phyloP scores from a whole-genome alignment of 768 basidiomycete genomes.

The Lentinula edodes region DNA sequence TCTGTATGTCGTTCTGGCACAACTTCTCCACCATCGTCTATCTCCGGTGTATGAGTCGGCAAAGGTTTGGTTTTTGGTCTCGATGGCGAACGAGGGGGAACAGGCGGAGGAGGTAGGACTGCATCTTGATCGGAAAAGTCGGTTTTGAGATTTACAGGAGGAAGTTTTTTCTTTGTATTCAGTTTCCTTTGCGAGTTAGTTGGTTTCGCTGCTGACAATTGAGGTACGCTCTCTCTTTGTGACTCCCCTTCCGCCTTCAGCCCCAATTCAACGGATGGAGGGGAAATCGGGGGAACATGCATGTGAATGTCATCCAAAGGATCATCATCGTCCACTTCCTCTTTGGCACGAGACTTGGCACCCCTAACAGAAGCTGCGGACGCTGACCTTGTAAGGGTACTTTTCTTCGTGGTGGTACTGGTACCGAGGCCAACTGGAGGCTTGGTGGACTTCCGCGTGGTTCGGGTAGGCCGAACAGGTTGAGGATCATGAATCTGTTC shows the following conservation, averaged over 20 bases:
- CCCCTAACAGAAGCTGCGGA: conserved; percentile 27
- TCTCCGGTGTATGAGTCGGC: background rate
- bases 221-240: background rate
- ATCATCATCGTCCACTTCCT: conserved; percentile 1
- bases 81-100: conserved; percentile 2
- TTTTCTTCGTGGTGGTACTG: background rate
- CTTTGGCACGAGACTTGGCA: background rate
- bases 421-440: background rate
- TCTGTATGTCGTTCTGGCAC: background rate
- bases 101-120: background rate
- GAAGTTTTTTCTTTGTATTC: background rate
- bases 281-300: background rate
- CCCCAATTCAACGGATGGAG: background rate
- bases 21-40: background rate
- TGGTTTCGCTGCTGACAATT: background rate
- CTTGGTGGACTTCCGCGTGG: background rate
- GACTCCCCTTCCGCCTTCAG: background rate
- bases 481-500: conserved; percentile 5
- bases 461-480: background rate
- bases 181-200: background rate
- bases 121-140: background rate
- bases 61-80: background rate
- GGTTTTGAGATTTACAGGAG: background rate
- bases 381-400: conserved; percentile 15
- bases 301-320: background rate